Base-by-base conservation (phyloP, 139 green algal genomes). In the Ettlia oleoabundans region DNA sequence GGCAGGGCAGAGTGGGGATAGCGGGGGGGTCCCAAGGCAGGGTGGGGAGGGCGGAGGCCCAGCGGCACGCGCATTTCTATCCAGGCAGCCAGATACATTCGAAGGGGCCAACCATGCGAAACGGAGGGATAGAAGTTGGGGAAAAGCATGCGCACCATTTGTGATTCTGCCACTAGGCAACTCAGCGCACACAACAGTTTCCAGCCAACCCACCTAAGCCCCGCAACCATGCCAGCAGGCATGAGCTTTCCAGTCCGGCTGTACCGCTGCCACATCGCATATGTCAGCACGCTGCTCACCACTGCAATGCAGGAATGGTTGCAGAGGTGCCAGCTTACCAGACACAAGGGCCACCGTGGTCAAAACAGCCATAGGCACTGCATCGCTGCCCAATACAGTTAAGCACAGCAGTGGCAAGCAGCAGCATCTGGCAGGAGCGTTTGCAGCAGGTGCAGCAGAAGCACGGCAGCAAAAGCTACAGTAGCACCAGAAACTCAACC, bases 191-290 rank as follows among this genome's bases (percentile, higher is more conserved):
- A 58, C 47, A 15, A 24, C 47, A 58, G 47, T 15, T n/a, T n/a
- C 10, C 47, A 58, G 47, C 13, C 47, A 38, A 0, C 22, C n/a
- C 65, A 77, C 78, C 78, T 83, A 5, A 83, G 65, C 4, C 3
- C 53, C 1, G 65, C 33, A 26, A 83, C 78, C 33, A 83, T 9
- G 37, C 78, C 78, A 5, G 78, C 78, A 21, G 78, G 78, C 65
- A 83, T 77, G 26, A 83, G 7, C 66, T 77, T 83, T 22, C 66
- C 42, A 5, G 78, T 83, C 8, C 78, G 78, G 1, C 13, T 33
- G 66, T 43, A 83, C 38, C 78, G 78, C 78, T 78, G 65, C 55
- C 66, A 77, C 78, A 83, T 83, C 22, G 77, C 35, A 10, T 58
- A 76, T 2, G 78, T 40, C 65, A 83, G 65, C 10, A 28, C 37